Evolutionary conservation across 2,329 filamentous ascomycete species (phyloP).

Genomic region (Raffaelea albimanens): DNA sequence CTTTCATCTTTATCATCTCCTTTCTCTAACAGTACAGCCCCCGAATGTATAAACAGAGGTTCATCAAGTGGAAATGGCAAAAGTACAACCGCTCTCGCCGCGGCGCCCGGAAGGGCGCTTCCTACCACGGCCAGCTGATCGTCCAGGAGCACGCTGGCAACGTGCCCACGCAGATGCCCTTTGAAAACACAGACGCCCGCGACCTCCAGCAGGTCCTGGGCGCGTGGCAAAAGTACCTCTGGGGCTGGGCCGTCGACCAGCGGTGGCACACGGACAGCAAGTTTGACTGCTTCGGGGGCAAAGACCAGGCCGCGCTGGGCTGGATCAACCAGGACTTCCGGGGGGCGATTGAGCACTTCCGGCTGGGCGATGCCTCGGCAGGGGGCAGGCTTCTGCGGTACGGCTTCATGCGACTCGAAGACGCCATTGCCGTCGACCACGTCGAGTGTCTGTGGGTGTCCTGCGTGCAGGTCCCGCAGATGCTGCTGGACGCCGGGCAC

Average conservation of each 20-base stretch:
- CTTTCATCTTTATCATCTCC: not conserved
- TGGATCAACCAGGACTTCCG: conserved; percentile 3
- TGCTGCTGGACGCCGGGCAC: conserved; percentile 5
- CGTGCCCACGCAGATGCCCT: not conserved
- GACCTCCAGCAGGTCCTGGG: not conserved
- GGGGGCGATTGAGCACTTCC: not conserved
- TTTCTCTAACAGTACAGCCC: not conserved
- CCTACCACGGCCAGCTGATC: not conserved
- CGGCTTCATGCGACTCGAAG: conserved; percentile 1
- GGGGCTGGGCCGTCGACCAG: not conserved
- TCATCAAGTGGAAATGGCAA: conserved; percentile 1
- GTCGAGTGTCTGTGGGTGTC: conserved; percentile 1
- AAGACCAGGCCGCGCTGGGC: not conserved
- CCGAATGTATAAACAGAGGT: conserved; percentile 2
- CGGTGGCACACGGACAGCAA: conserved; percentile 1
- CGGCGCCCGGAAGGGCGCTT: not conserved
- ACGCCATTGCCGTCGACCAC: not conserved
- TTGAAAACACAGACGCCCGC: not conserved
- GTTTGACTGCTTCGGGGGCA: not conserved
- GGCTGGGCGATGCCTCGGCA: not conserved
- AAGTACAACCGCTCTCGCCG: not conserved
- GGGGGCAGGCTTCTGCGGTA: conserved; percentile 1
- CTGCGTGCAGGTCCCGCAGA: conserved; percentile 3
- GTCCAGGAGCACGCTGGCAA: not conserved
- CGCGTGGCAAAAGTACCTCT: conserved; percentile 1